These are phyloP conservation scores for Debaryomyces castellii DNA, from an alignment of 805 yeast species.

Conservation along the genomic window DNA sequence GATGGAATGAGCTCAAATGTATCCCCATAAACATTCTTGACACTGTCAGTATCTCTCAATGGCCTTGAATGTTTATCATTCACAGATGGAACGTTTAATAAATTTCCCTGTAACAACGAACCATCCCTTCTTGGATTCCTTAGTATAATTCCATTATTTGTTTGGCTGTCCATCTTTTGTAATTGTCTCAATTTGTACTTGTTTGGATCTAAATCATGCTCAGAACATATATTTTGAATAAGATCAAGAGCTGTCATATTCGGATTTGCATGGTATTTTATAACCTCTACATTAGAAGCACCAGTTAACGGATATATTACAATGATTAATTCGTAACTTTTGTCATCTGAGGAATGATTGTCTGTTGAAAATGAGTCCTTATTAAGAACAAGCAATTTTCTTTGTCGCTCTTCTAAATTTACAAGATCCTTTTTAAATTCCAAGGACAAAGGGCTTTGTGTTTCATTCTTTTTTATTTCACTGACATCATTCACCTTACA, in stretches of 20 bases:
- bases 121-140: not conserved
- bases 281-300: not conserved
- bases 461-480: constrained; percentile 49
- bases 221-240: constrained; percentile 26
- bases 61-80: constrained; percentile 1
- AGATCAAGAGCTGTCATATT: constrained; percentile 20
- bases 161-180: not conserved
- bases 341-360: not conserved
- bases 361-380: not conserved
- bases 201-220: constrained; percentile 24
- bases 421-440: constrained; percentile 31
- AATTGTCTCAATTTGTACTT: constrained; percentile 25
- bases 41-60: constrained; percentile 11
- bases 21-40: constrained; percentile 11
- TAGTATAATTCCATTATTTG: not conserved
- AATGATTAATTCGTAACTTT: not conserved
- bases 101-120: constrained; percentile 6
- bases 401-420: not conserved
- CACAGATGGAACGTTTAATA: constrained; percentile 1
- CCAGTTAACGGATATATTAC: not conserved
- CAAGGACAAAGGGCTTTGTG: constrained; percentile 53
- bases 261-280: constrained; percentile 1
- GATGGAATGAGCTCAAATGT: constrained; percentile 20
- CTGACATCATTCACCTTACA: constrained; percentile 52
- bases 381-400: not conserved